Evolutionary conservation across 768 basidiomycete genomes (phyloP).

Genomic region (Leucogyrophana mollusca): DNA sequence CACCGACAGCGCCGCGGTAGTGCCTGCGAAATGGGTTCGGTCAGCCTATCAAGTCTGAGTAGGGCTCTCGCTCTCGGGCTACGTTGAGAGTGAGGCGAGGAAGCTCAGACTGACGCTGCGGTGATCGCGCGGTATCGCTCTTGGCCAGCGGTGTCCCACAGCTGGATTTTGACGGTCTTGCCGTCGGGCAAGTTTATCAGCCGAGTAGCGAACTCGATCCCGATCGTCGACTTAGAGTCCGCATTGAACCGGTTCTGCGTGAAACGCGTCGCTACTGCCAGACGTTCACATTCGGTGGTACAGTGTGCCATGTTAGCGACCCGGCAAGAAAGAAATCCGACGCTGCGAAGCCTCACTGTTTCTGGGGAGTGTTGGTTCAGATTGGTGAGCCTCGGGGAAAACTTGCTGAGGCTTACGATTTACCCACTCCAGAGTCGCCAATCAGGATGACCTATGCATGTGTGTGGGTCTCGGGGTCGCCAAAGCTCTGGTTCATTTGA

Average conservation of each 20-base stretch:
- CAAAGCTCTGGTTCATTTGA: neutral
- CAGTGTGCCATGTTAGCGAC: too few relatives aligned
- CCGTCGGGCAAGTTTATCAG: constrained; percentile 86
- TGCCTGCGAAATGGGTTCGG: constrained; percentile 51
- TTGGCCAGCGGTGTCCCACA: constrained; percentile 99
- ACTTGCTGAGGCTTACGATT: constrained; percentile 87
- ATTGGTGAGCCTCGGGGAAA: neutral
- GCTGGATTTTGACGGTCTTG: constrained; percentile 97
- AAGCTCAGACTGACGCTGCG: constrained; percentile 65
- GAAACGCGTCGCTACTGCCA: constrained; percentile 95
- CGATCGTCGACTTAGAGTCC: constrained; percentile 98
- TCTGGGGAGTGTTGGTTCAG: constrained; percentile 1
- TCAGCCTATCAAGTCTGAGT: neutral
- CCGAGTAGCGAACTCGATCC: constrained; percentile 97
- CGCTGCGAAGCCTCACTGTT: constrained; percentile 33
- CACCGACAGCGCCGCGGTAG: constrained; percentile 97
- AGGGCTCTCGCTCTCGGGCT: too few relatives aligned
- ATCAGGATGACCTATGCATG: constrained; percentile 86
- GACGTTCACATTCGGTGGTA: neutral
- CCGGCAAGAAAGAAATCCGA: neutral
- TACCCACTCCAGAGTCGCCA: constrained; percentile 98
- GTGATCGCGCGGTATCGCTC: constrained; percentile 98
- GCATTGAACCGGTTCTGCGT: constrained; percentile 99
- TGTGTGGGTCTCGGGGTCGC: constrained; percentile 3
- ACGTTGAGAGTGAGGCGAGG: neutral